Base-by-base conservation (phyloP, 2,329 filamentous ascomycete species). In the Penicillium griseofulvum region DNA sequence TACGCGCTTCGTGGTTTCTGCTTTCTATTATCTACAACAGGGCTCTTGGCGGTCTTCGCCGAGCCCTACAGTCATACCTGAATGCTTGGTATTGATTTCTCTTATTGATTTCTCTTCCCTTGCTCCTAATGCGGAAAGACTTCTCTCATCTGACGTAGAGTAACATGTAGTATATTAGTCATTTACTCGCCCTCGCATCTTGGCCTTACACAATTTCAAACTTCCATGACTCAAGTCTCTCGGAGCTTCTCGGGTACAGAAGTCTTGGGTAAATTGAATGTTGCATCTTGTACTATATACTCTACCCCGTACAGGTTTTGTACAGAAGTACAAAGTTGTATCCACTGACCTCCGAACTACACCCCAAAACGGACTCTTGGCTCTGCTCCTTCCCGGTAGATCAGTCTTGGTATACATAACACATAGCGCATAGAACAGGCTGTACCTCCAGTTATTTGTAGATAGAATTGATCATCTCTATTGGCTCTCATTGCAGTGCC, bases 341-440 rank as follows among this genome's bases (percentile, higher is more conserved):
- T 49, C 51, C 51, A 42, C 44, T 8, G 14, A 2, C 12, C 41
- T 36, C 51, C 37, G 29, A 49, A 48, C 19, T 50, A 2, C 19
- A 34, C 37, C 43, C 39, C 45, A 38, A 36, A 53, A 34, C 5
- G 31, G 36, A 37, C 38, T 54, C 54, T 56, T 56, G 50, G 54
- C 54, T 43, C 38, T 49, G 44, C 34, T 43, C 14, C 53, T 42
- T 55, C 53, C 53, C 53, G 53, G 53, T 37, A 48, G 54, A 49
- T 56, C 44, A 52, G 24, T 49, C 44, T 48, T 56, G 49, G 49
- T 56, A 48, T 48, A 47, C 50, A 43, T 43, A 24, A 42, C 22
- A 29, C 36, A 24, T 31, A 26, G 51, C 14, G 17, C 49, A 33
- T 29, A 29, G 37, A 11, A 33, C 14, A 36, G 29, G 29, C 33